Evolutionary conservation across 169 alveolate genomes (phyloP), one percentile per base, ranked within the genome.

Genomic region (Eimeria falciformis): DNA sequence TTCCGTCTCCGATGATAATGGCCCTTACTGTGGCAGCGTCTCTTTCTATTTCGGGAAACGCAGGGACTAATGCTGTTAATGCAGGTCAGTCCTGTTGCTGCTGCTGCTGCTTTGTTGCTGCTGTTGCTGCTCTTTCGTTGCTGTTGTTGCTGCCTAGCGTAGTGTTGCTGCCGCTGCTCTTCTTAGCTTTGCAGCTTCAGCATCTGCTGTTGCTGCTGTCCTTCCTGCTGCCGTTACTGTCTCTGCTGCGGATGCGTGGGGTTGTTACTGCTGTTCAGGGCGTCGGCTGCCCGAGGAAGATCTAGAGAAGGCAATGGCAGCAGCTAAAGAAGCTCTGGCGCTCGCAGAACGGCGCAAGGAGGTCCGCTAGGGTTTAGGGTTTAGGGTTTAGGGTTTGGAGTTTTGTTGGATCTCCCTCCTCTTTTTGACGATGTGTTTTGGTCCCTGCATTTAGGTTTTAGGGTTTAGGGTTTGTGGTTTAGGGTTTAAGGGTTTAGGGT

Each of bases 331-430:
- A 21, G 93, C 93, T 25, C 9, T 88, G 21, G 69, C 66, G 3
- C 88, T 88, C 18, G 93, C 93, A n/a, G 93, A 88, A 33, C 25
- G 87, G 11, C 88, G 93, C 33, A 88, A 88, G 45, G 93, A 88
- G 75, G 93, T 88, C 33, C 27, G 75, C 5, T 5, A 40, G 68
- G 82, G 82, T 29, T 71, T 29, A 37, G 56, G 65, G 84, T 68
- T 68, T 68, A 68, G 81, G 81, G 81, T 68, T 68, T 33, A 68
- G 81, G 53, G 53, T 68, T 68, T 5, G 12, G 81, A n/a, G 53
- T 68, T 33, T 68, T 33, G 81, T 50, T 7, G 58, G 58, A 7
- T 50, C 58, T 7, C 21, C 58, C 58, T 9, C 7, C 7, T 9
- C 21, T 14, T 14, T 14, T 14, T 9, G 14, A 50, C 21, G 7